Evolutionary conservation across 495 filamentous ascomycete species (phyloP), one percentile per base, ranked within the genome.

Genomic region (Trichocladium antarcticum): DNA sequence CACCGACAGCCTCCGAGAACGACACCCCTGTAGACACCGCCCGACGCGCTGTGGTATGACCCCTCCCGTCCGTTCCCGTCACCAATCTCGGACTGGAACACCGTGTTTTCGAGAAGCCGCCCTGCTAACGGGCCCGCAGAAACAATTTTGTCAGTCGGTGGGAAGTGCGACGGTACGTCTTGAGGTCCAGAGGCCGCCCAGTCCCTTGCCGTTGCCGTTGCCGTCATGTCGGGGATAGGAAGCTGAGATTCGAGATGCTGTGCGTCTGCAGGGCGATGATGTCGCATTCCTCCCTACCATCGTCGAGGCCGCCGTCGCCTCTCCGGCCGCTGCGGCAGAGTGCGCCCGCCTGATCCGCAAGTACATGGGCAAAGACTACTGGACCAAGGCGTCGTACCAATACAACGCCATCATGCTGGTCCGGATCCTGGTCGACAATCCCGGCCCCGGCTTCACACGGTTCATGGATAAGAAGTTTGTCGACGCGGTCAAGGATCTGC

Each of bases 391-490:
- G 16, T 77, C 84, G 49, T 77, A 80, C 34, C 92, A 97, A 68
- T 96, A 95, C 73, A 96, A 97, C 70, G 83, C 85, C 44, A 83
- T 97, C 56, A 99, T 97, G 93, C 74, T 99, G 42, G 77, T 89
- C 47, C 82, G 92, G 35, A 99, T 99, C 60, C 72, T 99, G 29
- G 72, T 76, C 47, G 89, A 97, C 62, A 96, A 99, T 64, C 92
- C 92, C 0, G 93, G 92, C 20, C 75, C 72, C 48, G 86, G 80
- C 14, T 97, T 99, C 62, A 92, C 89, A 9, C 75, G 82, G 47
- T 88, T 94, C 60, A 58, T 96, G 7, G 90, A 95, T 59, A 66
- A 68, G 41, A 88, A 89, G 56, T 97, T 96, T 58, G 73, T 82
- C 22, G 66, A 78, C 22, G 77, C 80, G 0, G 65, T 87, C 41